phyloP scores from a whole-genome alignment of 2,329 filamentous ascomycete genomes.

The Elsinoe perseae region DNA sequence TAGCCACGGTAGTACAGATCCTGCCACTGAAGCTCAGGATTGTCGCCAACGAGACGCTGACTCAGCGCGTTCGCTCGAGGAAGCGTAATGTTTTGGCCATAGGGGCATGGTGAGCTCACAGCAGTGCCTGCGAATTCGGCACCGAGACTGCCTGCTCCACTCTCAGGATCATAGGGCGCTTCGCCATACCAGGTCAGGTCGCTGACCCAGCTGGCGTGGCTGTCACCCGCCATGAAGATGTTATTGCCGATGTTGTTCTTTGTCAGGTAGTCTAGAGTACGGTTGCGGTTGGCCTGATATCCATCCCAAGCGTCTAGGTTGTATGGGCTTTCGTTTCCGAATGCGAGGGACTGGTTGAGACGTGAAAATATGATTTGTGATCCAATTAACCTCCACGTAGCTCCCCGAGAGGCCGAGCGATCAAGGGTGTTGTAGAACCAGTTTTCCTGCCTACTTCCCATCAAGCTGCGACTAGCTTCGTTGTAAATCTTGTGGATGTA shows the following conservation, averaged over 20 bases:
- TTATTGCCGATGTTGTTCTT: conserved; percentile 64
- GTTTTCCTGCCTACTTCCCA: conserved; percentile 64
- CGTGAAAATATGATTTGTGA: conserved; percentile 62
- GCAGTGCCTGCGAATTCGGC: conserved; percentile 56
- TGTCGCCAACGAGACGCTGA: conserved; percentile 40
- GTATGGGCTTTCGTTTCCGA: conserved; percentile 37
- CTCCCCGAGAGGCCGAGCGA: conserved; percentile 50
- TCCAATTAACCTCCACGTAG: conserved; percentile 63
- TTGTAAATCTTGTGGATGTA: conserved; percentile 57
- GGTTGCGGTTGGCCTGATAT: conserved; percentile 62
- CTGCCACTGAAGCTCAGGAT: conserved; percentile 63
- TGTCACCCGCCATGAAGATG: conserved; percentile 64
- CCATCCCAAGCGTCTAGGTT: conserved; percentile 58
- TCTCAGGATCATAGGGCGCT: conserved; percentile 25
- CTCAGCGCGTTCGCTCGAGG: conserved; percentile 43
- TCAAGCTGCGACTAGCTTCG: conserved; percentile 59
- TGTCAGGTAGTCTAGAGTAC: conserved; percentile 59
- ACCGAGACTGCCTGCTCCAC: conserved; percentile 37
- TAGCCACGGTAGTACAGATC: conserved; percentile 69
- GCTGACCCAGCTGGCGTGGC: conserved; percentile 54
- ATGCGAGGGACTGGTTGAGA: conserved; percentile 42
- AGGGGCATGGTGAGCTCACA: conserved; percentile 52
- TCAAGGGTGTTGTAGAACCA: conserved; percentile 57
- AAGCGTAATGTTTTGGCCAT: conserved; percentile 53
- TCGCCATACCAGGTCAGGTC: conserved; percentile 40